Percentiles rank a stretch among this genome's conserved stretches.
These are phyloP conservation scores for Barbarea vulgaris DNA, from an alignment of 345 rosid genomes.

Conservation along the genomic window DNA sequence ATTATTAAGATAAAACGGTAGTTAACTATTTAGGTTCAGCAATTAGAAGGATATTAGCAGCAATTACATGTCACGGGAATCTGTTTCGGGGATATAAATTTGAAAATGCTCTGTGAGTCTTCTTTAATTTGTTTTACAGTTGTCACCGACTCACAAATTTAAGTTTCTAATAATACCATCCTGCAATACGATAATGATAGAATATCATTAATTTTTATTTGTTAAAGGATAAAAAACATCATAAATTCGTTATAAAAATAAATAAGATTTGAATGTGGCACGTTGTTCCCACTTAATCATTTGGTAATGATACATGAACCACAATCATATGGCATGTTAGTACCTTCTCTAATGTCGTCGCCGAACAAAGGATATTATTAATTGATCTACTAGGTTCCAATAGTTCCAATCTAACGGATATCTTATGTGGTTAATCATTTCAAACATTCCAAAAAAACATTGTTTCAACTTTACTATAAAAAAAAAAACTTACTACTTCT, in stretches of 20 bases:
- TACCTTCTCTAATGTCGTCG: conserved; percentile 10
- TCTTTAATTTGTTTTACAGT: conserved; percentile 6
- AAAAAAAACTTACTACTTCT: neutral
- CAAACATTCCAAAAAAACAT: conserved; percentile 1
- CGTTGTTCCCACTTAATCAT: conserved; percentile 33
- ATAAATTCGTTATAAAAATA: neutral
- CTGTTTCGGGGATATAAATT: neutral
- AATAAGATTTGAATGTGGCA: conserved; percentile 27
- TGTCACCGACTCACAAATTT: neutral
- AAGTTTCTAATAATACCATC: neutral
- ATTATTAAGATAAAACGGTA: neutral
- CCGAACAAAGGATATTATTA: neutral
- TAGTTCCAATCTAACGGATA: neutral
- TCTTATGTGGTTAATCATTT: neutral
- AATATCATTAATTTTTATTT: neutral
- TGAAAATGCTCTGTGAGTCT: neutral
- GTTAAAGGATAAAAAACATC: neutral
- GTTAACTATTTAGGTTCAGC: neutral
- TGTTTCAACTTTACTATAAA: neutral
- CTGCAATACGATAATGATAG: neutral
- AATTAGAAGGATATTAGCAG: neutral
- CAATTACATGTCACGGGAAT: conserved; percentile 10
- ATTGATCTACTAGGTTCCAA: neutral
- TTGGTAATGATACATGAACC: conserved; percentile 33
- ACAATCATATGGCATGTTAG: conserved; percentile 24